Percentiles rank a stretch among this genome's conserved stretches.
Evolutionary conservation across 1,284 basidiomycete species (phyloP).

Genomic region (Cronartium quercuum): DNA sequence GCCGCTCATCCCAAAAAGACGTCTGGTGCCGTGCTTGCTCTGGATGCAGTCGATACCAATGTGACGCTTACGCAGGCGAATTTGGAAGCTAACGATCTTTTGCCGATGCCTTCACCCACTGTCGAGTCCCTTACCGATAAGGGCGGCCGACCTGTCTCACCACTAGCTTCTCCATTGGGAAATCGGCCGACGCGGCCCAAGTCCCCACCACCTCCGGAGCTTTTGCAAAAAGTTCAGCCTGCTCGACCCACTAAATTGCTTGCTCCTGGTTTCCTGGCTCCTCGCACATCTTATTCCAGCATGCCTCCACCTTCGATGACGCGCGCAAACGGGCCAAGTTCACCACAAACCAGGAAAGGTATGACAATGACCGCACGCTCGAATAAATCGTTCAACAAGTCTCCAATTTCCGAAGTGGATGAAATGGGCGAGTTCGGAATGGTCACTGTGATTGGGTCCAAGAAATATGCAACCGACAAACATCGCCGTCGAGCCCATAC

Average conservation of each 20-base stretch:
- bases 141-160: neutral
- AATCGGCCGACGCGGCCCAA: conserved; percentile 20
- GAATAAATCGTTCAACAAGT: conserved; percentile 4
- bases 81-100: neutral
- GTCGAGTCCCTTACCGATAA: neutral
- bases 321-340: neutral
- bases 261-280: neutral
- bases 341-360: neutral
- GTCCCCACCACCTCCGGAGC: conserved; percentile 30
- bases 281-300: conserved; percentile 31
- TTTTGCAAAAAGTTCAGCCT: conserved; percentile 17
- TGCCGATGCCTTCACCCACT: neutral
- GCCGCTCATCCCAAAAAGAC: neutral
- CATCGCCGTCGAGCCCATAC: conserved; percentile 2
- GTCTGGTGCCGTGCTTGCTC: neutral
- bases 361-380: neutral
- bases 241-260: conserved; percentile 5
- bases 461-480: conserved; percentile 1
- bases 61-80: conserved; percentile 1
- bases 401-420: conserved; percentile 6
- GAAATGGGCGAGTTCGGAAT: conserved; percentile 25
- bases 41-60: neutral
- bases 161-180: neutral
- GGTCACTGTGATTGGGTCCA: conserved; percentile 3
- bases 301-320: conserved; percentile 34